Evolutionary conservation across 371 early-diverging fungal genomes (phyloP).

Genomic region (Apophysomyces variabilis): DNA sequence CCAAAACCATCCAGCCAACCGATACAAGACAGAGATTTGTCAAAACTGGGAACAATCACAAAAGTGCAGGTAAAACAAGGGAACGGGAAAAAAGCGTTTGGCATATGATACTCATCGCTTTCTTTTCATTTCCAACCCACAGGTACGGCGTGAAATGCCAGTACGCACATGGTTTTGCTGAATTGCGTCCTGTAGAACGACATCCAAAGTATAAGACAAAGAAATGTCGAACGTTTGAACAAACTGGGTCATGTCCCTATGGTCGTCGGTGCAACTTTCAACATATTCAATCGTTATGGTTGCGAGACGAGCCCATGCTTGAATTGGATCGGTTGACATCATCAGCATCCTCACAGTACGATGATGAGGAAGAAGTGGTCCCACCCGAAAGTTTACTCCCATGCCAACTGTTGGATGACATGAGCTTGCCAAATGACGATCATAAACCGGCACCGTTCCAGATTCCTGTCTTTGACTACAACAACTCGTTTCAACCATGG

Average conservation of each 20-base stretch:
- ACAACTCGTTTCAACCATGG: neutral
- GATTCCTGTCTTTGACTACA: slow-evolving; percentile 1
- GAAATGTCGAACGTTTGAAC: slow-evolving; percentile 11
- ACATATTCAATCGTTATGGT: slow-evolving; percentile 6
- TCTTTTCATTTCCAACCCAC: neutral
- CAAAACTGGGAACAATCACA: slow-evolving; percentile 6
- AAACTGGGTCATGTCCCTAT: slow-evolving; percentile 7
- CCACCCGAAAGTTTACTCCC: slow-evolving; percentile 7
- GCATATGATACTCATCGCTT: neutral
- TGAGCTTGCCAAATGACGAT: neutral
- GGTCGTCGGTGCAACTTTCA: slow-evolving; percentile 10
- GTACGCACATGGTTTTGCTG: slow-evolving; percentile 9
- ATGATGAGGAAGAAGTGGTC: slow-evolving; percentile 7
- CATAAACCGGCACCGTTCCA: neutral
- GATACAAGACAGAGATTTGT: slow-evolving; percentile 12
- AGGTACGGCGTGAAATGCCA: slow-evolving; percentile 13
- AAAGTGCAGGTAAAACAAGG: slow-evolving; percentile 7
- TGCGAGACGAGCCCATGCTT: slow-evolving; percentile 1
- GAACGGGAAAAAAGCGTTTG: neutral
- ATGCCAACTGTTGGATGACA: slow-evolving; percentile 7
- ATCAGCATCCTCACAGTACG: slow-evolving; percentile 2
- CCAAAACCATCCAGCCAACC: neutral
- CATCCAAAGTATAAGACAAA: slow-evolving; percentile 12
- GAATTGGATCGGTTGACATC: neutral
- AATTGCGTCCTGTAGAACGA: slow-evolving; percentile 9